Base-by-base conservation (phyloP, 1,139 yeast genomes). In the Candida frijolesensis region DNA sequence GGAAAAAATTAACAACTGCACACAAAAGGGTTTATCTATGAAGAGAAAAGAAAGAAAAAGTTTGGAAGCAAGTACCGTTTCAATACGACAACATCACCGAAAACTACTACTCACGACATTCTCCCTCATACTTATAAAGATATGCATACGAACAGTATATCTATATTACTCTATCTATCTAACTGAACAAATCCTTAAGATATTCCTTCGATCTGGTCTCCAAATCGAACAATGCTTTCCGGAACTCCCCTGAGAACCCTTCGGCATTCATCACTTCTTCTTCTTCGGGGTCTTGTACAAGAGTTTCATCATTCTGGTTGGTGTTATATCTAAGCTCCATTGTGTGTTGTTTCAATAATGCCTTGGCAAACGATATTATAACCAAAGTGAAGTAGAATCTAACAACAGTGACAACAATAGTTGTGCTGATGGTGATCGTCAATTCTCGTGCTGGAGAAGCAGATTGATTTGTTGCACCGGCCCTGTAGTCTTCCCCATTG, bases 361-460 rank as follows among this genome's bases (percentile, higher is more conserved):
- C 66, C 52, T 68, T 80, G 42, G 86, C 82, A 66, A 84, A 89
- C 45, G 90, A 77, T 48, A 84, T 62, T 27, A 89, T 64, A 9
- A 88, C 79, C 53, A 86, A 70, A 45, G 85, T 82, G 68, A 85
- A 87, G 68, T 90, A 89, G 43, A 86, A 55, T 54, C 96, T 76
- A 32, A 79, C 63, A 8, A 71, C 70, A n/a, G 83, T 70, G 27
- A 87, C 74, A 11, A 74, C 63, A 4, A 86, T 60, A 0, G 89
- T 83, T 16, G 84, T 70, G 14, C 83, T 64, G 25, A 85, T 72
- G 2, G 91, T 87, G 58, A 85, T 74, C 47, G 85, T 83, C 50
- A 89, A 78, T 63, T 91, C 97, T 60, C 89, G 82, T 1, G 80
- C 74, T 42, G 84, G 79, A 0, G 90, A 76, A 1, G 94, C 92